phyloP scores from a whole-genome alignment of 2,329 filamentous ascomycete species.

The Penicillium hordei region DNA sequence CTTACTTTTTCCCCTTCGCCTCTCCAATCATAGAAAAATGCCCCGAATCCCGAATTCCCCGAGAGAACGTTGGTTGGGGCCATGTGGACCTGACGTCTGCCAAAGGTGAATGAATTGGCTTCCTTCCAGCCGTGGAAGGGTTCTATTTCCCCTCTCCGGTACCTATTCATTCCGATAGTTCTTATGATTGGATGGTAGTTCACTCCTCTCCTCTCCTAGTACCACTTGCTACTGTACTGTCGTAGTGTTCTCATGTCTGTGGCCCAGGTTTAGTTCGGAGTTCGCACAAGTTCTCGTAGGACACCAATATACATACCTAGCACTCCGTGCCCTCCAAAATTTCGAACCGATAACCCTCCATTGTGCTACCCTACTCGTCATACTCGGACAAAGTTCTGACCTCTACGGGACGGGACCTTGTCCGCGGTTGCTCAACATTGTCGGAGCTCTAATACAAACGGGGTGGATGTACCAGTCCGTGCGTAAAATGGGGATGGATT shows the following conservation, averaged over 20 bases:
- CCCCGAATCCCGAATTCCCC: conserved; percentile 5
- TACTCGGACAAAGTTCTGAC: conserved; percentile 15
- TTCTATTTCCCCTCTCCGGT: not conserved
- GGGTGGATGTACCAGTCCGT: conserved; percentile 5
- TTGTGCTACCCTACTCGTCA: conserved; percentile 6
- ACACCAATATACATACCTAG: not conserved
- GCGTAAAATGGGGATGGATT: not conserved
- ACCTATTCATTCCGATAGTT: not conserved
- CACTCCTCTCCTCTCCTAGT: not conserved
- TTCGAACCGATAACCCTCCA: not conserved
- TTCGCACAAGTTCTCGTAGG: not conserved
- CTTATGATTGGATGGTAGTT: not conserved
- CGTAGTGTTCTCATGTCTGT: not conserved
- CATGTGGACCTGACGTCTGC: conserved; percentile 10
- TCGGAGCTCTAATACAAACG: conserved; percentile 6
- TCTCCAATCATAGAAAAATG: not conserved
- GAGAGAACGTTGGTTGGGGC: not conserved
- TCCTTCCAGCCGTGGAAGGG: not conserved
- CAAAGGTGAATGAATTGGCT: not conserved
- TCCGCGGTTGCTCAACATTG: conserved; percentile 6
- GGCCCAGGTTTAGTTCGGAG: conserved; percentile 6
- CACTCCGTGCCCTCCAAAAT: not conserved
- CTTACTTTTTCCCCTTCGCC: not conserved
- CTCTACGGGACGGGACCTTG: conserved; percentile 6
- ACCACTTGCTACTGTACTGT: not conserved